phyloP scores from a whole-genome alignment of 805 yeast genomes.

The Lipomyces sp. region DNA sequence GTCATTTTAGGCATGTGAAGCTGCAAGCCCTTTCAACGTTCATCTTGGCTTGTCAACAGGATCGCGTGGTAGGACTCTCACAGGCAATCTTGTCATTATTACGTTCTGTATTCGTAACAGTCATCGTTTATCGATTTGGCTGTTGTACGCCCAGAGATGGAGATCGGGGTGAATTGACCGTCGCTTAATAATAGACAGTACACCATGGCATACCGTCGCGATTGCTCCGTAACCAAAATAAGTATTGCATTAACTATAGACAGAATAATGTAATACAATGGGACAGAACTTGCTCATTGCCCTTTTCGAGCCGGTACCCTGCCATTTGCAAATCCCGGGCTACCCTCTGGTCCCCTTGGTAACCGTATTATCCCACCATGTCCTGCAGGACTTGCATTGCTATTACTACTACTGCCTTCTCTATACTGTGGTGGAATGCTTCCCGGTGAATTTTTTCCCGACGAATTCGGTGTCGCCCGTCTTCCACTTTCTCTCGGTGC shows the following conservation, averaged over 20 bases:
- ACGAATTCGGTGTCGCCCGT: not conserved
- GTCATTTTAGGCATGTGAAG: no score
- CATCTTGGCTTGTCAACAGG: no score
- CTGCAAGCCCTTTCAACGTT: no score
- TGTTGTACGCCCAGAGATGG: no score
- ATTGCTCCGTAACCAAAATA: not conserved
- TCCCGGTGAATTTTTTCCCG: not conserved
- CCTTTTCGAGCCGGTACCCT: not conserved
- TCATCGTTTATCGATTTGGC: no score
- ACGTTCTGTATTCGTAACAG: no score
- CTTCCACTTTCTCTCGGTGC: not conserved
- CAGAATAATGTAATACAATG: not conserved
- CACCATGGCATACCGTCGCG: not conserved
- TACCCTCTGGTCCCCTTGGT: slow-evolving; percentile 26
- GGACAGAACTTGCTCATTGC: not conserved
- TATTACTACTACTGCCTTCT: not conserved
- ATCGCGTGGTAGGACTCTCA: no score
- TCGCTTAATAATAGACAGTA: not conserved
- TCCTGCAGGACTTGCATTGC: not conserved
- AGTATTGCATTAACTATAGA: not conserved
- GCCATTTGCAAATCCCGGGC: slow-evolving; percentile 11
- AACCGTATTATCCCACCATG: slow-evolving; percentile 4
- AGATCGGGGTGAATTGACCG: no score
- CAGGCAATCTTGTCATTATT: no score
- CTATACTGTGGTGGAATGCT: not conserved